These are phyloP conservation scores for Fusarium chuoi DNA, from an alignment of 2,329 filamentous ascomycete genomes.

Conservation along the genomic window DNA sequence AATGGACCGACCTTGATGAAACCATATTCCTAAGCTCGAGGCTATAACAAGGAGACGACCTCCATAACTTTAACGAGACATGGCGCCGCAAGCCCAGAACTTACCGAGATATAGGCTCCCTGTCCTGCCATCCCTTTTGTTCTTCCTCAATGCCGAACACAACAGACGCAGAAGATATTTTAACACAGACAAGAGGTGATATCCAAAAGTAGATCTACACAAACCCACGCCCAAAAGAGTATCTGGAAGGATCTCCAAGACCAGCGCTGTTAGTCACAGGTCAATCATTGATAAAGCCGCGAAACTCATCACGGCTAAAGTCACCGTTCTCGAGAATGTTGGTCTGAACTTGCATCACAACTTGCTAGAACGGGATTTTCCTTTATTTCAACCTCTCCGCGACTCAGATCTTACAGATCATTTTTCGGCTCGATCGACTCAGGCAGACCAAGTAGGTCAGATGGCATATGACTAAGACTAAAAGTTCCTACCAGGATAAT, in stretches of 20 bases:
- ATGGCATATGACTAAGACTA: fast-evolving
- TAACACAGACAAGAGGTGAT: neutral
- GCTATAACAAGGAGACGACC: neutral
- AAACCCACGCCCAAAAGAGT: fast-evolving
- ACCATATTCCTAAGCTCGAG: neutral
- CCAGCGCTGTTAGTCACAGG: neutral
- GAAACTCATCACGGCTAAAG: neutral
- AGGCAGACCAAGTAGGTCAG: too few relatives aligned
- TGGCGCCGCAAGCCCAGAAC: neutral
- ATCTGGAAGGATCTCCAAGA: neutral
- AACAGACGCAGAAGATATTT: neutral
- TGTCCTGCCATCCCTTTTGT: neutral
- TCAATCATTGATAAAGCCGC: neutral
- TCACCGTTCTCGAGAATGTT: neutral
- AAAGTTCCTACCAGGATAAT: too few relatives aligned
- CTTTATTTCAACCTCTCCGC: too few relatives aligned
- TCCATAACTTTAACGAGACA: neutral
- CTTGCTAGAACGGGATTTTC: too few relatives aligned
- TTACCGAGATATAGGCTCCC: neutral
- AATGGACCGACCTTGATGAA: neutral
- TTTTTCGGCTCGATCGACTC: too few relatives aligned
- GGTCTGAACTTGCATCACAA: too few relatives aligned
- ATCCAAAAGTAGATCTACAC: neutral
- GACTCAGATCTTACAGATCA: too few relatives aligned
- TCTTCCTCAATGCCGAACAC: neutral